A percentile compares a stretch with the other conserved stretches of the same genome.
Evolutionary conservation across 2,329 filamentous ascomycete genomes (phyloP).

Genomic region (Pestalotiopsis fici): DNA sequence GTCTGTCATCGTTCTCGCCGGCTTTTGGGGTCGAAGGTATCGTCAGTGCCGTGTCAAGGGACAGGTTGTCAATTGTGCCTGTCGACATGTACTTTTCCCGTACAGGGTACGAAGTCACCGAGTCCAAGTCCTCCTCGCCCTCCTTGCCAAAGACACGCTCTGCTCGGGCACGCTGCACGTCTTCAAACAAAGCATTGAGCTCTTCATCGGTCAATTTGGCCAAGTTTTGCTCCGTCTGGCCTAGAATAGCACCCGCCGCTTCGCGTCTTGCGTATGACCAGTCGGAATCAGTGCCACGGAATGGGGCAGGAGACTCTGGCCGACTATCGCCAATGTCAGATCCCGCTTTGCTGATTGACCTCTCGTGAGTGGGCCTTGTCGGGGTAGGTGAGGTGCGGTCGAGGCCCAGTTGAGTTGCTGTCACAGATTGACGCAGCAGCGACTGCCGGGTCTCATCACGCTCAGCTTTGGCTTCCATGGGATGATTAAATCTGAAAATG

Average conservation of each 20-base stretch:
- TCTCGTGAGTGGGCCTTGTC: conserved; percentile 70
- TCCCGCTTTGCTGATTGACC: conserved; percentile 74
- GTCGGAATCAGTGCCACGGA: conserved; percentile 78
- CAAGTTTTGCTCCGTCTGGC: conserved; percentile 82
- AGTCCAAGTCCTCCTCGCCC: conserved; percentile 87
- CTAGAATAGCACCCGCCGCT: conserved; percentile 87
- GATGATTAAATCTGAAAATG: conserved; percentile 98
- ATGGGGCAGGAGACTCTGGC: conserved; percentile 77
- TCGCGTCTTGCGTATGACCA: conserved; percentile 94
- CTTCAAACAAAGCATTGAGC: conserved; percentile 88
- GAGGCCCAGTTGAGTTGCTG: conserved; percentile 62
- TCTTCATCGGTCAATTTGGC: conserved; percentile 90
- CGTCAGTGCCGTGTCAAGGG: conserved; percentile 88
- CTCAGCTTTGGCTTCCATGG: conserved; percentile 91
- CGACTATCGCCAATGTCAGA: conserved; percentile 80
- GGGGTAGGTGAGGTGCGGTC: conserved; percentile 59
- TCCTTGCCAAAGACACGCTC: conserved; percentile 72
- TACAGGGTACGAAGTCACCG: conserved; percentile 81
- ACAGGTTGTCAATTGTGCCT: conserved; percentile 94
- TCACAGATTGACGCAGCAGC: conserved; percentile 79
- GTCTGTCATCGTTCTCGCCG: conserved; percentile 72
- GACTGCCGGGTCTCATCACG: conserved; percentile 84
- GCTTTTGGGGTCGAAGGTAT: conserved; percentile 90
- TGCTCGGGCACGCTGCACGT: conserved; percentile 85
- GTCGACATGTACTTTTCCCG: conserved; percentile 96